Percentiles rank a stretch among this genome's conserved stretches.
phyloP scores from a whole-genome alignment of 2,329 filamentous ascomycete species.

The Fusarium chuoi region DNA sequence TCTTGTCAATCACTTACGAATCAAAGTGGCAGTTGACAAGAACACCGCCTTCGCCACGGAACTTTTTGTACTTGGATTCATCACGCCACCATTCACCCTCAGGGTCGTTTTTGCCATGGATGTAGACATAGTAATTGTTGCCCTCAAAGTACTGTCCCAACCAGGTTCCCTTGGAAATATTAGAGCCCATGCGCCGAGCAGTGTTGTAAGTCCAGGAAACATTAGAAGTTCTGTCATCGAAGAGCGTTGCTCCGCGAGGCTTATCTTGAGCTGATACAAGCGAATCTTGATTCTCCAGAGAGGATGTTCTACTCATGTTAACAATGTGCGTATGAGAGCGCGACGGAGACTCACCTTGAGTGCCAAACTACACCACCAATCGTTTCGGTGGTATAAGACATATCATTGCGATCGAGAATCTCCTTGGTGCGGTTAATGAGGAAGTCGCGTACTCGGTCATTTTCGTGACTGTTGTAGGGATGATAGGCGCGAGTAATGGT shows the following conservation, averaged over 20 bases:
- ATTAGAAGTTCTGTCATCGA: constrained; percentile 84
- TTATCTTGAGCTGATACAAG: background rate
- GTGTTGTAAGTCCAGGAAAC: constrained; percentile 67
- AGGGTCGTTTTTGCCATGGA: constrained; percentile 82
- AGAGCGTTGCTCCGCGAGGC: constrained; percentile 66
- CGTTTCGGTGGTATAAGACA: constrained; percentile 57
- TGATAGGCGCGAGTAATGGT: constrained; percentile 80
- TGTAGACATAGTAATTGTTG: constrained; percentile 91
- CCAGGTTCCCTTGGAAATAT: constrained; percentile 43
- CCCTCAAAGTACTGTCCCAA: constrained; percentile 85
- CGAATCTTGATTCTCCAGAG: background rate
- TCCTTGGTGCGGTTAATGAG: constrained; percentile 75
- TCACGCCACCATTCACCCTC: constrained; percentile 78
- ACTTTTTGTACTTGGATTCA: constrained; percentile 52
- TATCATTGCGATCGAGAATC: constrained; percentile 73
- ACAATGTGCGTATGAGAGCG: background rate
- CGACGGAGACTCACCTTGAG: constrained; percentile 33
- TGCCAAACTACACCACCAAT: constrained; percentile 47
- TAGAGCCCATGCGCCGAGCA: constrained; percentile 24
- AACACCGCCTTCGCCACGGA: constrained; percentile 76
- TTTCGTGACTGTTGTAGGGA: constrained; percentile 87
- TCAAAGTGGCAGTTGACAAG: constrained; percentile 97
- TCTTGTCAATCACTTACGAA: constrained; percentile 56
- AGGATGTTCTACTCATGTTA: constrained; percentile 21
- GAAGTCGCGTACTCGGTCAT: constrained; percentile 83